These are phyloP conservation scores for Tolypocladium paradoxum DNA, from an alignment of 2,329 filamentous ascomycete genomes.

Conservation along the genomic window DNA sequence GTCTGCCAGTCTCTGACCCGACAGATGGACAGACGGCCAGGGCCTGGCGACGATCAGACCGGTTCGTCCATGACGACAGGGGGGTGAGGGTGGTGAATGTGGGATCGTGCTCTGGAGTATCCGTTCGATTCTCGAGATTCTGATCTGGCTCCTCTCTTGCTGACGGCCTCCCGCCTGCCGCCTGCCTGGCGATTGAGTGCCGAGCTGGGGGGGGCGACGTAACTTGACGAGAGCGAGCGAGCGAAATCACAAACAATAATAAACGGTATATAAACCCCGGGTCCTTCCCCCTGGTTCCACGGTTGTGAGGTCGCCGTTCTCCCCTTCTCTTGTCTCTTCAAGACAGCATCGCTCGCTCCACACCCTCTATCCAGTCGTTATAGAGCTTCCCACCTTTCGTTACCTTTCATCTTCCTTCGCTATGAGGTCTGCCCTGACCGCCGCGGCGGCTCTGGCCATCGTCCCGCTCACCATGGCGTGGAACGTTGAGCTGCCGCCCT, in stretches of 20 bases:
- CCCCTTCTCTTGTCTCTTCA: neutral
- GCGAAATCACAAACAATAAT: neutral
- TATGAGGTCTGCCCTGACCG: constrained; percentile 15
- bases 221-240: neutral
- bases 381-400: neutral
- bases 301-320: neutral
- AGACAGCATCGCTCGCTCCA: neutral
- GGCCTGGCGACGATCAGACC: neutral
- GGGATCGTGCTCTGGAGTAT: neutral
- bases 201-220: neutral
- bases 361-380: neutral
- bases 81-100: neutral
- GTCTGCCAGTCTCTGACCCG: neutral
- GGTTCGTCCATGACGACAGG: neutral
- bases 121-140: neutral
- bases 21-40: neutral
- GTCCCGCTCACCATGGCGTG: constrained; percentile 26
- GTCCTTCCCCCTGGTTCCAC: neutral
- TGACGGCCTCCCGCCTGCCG: too few relatives aligned
- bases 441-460: constrained; percentile 26
- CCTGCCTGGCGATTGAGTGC: neutral
- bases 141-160: neutral
- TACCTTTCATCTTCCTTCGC: constrained; percentile 5
- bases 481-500: constrained; percentile 33
- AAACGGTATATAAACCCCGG: neutral